Base-by-base conservation (phyloP, 306 rosid genomes). In the Vicia faba region DNA sequence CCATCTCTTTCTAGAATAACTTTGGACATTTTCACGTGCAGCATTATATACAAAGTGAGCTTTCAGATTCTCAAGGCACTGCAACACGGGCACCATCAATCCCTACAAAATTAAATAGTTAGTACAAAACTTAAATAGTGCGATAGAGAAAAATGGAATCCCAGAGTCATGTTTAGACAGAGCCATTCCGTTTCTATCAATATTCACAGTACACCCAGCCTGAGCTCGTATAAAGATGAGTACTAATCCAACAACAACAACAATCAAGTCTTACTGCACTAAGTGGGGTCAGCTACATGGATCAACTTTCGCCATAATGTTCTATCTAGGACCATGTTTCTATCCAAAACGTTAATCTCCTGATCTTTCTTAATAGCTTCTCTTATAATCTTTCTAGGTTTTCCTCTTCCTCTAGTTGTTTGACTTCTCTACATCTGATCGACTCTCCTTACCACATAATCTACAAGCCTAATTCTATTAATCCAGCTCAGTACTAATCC, bases 21-120 rank as follows among this genome's bases (percentile, higher is more conserved):
- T 74, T 83, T 78, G 89, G 74, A 70, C 40, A 59, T 80, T 76
- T 67, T 84, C 93, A 63, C 73, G 84, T 28, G 73, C 81, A 56
- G 72, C 75, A 63, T 84, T 85, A 69, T 70, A 89, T 76, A 74
- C 82, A 79, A 89, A 89, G 68, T 88, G 90, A 56, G 82, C 45
- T 75, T 83, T 85, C 68, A 93, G 80, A 36, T 86, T 86, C 70
- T 87, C 81, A 66, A 93, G 88, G 84, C 95, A 89, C 54, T 84
- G 95, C 79, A 93, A 76, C 65, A 93, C 87, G 26, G 95, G 96
- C 69, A 74, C 84, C 85, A 89, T 66, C 55, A 97, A 89, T 41
- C 96, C 97, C 98, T 93, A 87, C 83, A 74, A 64, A 62, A 55
- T 44, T 68, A 66, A 63, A 74, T 53, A 33, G 78, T 46, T 61